phyloP scores from a whole-genome alignment of 2,329 filamentous ascomycete species.

The Cryphonectria radicalis region DNA sequence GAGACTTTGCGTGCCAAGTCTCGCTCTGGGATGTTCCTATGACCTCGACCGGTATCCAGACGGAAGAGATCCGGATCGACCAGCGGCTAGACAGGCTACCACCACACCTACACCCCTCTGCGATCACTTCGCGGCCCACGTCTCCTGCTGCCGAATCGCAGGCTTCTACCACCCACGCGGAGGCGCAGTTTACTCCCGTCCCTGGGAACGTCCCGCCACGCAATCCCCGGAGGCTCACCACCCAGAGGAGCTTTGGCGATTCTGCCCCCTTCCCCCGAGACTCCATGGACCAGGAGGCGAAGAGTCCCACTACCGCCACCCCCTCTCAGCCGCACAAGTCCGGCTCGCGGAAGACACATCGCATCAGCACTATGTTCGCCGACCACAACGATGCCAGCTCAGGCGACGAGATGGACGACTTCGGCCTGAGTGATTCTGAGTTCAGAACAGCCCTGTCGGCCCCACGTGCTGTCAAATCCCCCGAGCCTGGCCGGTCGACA shows the following conservation, averaged over 20 bases:
- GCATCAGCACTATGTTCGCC: conserved; percentile 81
- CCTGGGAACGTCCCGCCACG: conserved; percentile 61
- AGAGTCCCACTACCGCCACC: conserved; percentile 78
- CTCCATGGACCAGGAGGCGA: conserved; percentile 46
- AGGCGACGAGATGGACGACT: conserved; percentile 65
- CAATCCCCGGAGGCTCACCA: conserved; percentile 61
- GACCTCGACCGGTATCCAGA: conserved; percentile 69
- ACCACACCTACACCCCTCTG: conserved; percentile 76
- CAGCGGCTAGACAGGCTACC: conserved; percentile 76
- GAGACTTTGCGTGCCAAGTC: conserved; percentile 83
- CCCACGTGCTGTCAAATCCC: conserved; percentile 51
- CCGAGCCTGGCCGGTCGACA: conserved; percentile 21
- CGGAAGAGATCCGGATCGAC: conserved; percentile 87
- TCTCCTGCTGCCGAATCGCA: conserved; percentile 50
- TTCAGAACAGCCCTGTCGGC: conserved; percentile 69
- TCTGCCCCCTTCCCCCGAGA: conserved; percentile 54
- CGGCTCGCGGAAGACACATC: conserved; percentile 69
- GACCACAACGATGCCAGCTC: conserved; percentile 77
- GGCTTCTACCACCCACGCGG: conserved; percentile 37
- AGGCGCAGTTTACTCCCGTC: conserved; percentile 52
- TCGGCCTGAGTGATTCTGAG: conserved; percentile 69
- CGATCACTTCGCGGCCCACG: conserved; percentile 65
- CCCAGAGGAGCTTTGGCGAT: conserved; percentile 51
- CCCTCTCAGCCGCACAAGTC: conserved; percentile 69
- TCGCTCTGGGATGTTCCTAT: conserved; percentile 57